phyloP scores from a whole-genome alignment of 305 asterid species.

The Fraxinus angustifolia region DNA sequence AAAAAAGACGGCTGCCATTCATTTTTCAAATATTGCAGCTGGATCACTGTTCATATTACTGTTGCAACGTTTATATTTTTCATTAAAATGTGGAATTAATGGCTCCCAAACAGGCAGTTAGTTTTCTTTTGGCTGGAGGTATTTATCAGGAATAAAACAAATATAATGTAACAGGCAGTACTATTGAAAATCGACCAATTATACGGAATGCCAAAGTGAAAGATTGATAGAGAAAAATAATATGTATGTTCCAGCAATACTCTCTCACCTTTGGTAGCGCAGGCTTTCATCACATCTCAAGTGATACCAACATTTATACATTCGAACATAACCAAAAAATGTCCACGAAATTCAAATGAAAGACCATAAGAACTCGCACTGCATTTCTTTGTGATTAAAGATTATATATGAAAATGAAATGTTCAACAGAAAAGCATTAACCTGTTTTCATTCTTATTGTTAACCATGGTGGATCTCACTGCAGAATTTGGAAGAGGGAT shows the following conservation, averaged over 20 bases:
- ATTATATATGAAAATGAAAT: constrained; percentile 16
- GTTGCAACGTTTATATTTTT: too few relatives aligned
- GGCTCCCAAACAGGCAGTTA: neutral
- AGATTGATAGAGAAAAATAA: neutral
- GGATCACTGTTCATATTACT: too few relatives aligned
- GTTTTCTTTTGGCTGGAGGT: neutral
- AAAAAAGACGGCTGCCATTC: too few relatives aligned
- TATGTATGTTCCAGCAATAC: neutral
- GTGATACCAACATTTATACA: neutral
- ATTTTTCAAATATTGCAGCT: too few relatives aligned
- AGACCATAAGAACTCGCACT: neutral
- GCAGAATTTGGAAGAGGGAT: constrained; percentile 77
- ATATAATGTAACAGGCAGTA: neutral
- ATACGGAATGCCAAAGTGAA: neutral
- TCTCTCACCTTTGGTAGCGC: neutral
- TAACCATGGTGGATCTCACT: constrained; percentile 50
- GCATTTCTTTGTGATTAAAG: neutral
- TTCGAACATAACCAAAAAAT: neutral
- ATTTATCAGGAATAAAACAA: neutral
- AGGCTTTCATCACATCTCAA: neutral
- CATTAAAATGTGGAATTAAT: neutral
- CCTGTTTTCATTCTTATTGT: constrained; percentile 79
- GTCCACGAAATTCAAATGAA: neutral
- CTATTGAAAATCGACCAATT: neutral
- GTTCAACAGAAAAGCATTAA: constrained; percentile 27